Evolutionary conservation across 1,284 basidiomycete genomes (phyloP).

Genomic region (Mycena citricolor): DNA sequence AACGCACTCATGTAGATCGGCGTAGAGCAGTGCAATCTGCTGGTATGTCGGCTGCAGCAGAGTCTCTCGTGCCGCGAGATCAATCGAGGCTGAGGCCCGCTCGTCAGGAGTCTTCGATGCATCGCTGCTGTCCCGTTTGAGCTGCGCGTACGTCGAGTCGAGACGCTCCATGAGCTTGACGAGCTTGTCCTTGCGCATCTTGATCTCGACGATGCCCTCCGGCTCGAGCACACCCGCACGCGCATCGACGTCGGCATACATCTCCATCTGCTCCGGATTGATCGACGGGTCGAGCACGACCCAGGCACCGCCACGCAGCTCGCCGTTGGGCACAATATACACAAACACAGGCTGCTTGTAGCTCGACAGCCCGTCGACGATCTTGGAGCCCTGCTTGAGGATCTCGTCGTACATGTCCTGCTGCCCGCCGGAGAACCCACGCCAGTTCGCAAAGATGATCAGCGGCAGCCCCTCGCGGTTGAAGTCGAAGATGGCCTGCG

Average conservation of each 20-base stretch:
- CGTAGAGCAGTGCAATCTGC: conserved; percentile 92
- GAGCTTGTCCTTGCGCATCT: conserved; percentile 91
- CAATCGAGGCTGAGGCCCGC: conserved; percentile 65
- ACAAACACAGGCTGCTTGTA: conserved; percentile 99
- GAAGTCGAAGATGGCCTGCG: conserved; percentile 98
- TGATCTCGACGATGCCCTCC: conserved; percentile 95
- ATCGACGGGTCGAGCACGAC: conserved; percentile 98
- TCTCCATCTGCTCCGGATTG: conserved; percentile 97
- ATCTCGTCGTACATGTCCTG: conserved; percentile 98
- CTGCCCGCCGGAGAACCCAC: conserved; percentile 99
- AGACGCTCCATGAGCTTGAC: conserved; percentile 91
- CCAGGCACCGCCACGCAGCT: conserved; percentile 99
- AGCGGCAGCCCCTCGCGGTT: conserved; percentile 95
- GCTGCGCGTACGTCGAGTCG: conserved; percentile 79
- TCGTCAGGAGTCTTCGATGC: conserved; percentile 70
- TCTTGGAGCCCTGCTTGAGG: conserved; percentile 93
- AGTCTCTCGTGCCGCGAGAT: conserved; percentile 79
- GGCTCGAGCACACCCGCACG: conserved; percentile 98
- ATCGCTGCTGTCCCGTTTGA: conserved; percentile 83
- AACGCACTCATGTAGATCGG: conserved; percentile 92
- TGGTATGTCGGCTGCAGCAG: conserved; percentile 89
- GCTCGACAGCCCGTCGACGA: conserved; percentile 95
- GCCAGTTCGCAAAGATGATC: conserved; percentile 99
- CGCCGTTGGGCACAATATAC: conserved; percentile 98
- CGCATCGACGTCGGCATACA: conserved; percentile 96